Percentiles rank a stretch among this genome's conserved stretches.
Conservation (phyloP, 2,329 filamentous ascomycete genomes). For the Penicillium sp. region DNA sequence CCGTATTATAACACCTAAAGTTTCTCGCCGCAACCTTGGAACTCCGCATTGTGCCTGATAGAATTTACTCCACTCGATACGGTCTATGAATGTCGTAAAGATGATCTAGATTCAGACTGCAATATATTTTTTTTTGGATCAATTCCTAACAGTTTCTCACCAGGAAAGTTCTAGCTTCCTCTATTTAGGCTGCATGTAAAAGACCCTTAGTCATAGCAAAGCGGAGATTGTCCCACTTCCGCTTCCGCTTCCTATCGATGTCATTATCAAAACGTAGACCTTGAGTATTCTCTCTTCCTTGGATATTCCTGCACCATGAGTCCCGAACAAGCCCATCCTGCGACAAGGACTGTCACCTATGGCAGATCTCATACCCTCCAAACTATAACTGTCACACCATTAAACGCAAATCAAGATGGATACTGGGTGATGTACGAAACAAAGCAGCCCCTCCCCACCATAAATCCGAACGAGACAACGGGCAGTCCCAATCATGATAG, state of each 20-base stretch:
- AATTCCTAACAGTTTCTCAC: not conserved
- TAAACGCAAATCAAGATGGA: conserved; percentile 21
- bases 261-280: not conserved
- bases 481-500: not conserved
- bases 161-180: not conserved
- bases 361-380: conserved; percentile 35
- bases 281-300: not conserved
- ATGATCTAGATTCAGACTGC: not conserved
- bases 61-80: not conserved
- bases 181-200: not conserved
- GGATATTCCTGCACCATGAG: not conserved
- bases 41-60: not conserved
- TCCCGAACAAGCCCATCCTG: conserved; percentile 13
- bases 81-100: not conserved
- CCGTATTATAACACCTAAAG: conserved; percentile 10
- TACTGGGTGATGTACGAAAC: conserved; percentile 44
- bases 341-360: conserved; percentile 25
- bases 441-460: not conserved
- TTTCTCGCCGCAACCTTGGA: not conserved
- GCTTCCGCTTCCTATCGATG: conserved; percentile 2
- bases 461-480: not conserved
- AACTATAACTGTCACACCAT: conserved; percentile 31
- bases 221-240: conserved; percentile 2
- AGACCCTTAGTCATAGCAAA: conserved; percentile 2
- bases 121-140: not conserved